Conservation (phyloP, 257 asterid species). For the Gentiana dahurica region DNA sequence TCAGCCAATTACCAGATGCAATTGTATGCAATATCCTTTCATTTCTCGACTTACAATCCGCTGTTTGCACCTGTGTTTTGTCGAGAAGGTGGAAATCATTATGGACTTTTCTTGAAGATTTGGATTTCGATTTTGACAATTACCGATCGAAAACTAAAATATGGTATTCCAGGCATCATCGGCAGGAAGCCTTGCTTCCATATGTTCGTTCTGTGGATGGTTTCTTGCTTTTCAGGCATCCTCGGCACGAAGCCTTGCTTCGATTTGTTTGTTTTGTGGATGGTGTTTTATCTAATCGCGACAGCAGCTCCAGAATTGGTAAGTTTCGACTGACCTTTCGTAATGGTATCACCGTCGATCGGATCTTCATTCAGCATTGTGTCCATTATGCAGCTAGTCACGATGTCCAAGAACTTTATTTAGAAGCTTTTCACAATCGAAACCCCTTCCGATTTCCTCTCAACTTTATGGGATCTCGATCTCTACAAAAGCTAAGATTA, state of each 20-base stretch:
- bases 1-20: too few relatives aligned
- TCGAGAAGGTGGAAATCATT: conserved; percentile 16
- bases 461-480: conserved; percentile 1
- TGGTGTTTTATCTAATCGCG: conserved; percentile 13
- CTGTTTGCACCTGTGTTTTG: conserved; percentile 13
- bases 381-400: conserved; percentile 15
- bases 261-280: conserved; percentile 6
- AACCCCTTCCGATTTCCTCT: conserved; percentile 8
- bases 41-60: conserved; percentile 13
- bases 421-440: conserved; percentile 1
- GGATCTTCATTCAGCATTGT: conserved; percentile 10
- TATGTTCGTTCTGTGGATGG: background rate
- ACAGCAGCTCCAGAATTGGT: background rate
- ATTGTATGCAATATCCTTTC: conserved; percentile 1
- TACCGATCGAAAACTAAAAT: too few relatives aligned
- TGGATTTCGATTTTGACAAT: conserved; percentile 6
- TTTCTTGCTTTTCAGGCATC: too few relatives aligned
- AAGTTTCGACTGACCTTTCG: conserved; percentile 4
- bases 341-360: background rate
- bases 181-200: conserved; percentile 1
- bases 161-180: too few relatives aligned
- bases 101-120: conserved; percentile 12
- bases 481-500: conserved; percentile 9
- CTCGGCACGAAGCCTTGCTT: background rate
- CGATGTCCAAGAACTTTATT: conserved; percentile 13